phyloP scores from a whole-genome alignment of 208 protist genomes.

The Trypanosoma theileri region DNA sequence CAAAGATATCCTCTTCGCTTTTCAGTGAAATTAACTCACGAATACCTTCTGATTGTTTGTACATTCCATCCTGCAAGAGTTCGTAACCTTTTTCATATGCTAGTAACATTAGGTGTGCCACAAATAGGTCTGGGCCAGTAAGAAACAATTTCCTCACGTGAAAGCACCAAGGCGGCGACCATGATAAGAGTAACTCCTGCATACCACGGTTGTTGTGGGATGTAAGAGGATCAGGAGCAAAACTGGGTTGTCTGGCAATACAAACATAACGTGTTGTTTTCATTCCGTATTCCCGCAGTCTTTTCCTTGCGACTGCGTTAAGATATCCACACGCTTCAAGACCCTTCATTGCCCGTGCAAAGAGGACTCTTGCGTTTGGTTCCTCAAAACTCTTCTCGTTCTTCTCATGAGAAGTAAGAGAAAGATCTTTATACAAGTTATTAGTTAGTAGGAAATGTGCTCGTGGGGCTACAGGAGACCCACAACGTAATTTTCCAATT shows the following conservation, averaged over 20 bases:
- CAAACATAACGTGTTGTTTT: constrained; percentile 9
- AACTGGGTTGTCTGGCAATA: neutral
- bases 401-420: neutral
- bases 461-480: constrained; percentile 38
- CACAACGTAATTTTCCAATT: constrained; percentile 43
- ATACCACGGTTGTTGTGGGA: neutral
- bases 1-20: constrained; percentile 54
- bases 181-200: constrained; percentile 35
- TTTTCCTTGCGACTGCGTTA: constrained; percentile 21
- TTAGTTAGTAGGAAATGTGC: constrained; percentile 41
- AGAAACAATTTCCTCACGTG: constrained; percentile 48
- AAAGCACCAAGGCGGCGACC: constrained; percentile 33
- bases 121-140: constrained; percentile 64
- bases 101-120: constrained; percentile 46
- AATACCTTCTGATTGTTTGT: constrained; percentile 12
- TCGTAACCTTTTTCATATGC: constrained; percentile 51
- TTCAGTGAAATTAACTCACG: constrained; percentile 28
- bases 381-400: constrained; percentile 2
- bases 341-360: constrained; percentile 42
- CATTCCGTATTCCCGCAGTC: neutral
- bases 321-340: constrained; percentile 48
- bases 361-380: constrained; percentile 20
- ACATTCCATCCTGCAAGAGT: constrained; percentile 55
- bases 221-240: constrained; percentile 2
- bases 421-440: neutral